Evolutionary conservation across 2,329 filamentous ascomycete species (phyloP).

Genomic region (Arthroderma sp.): DNA sequence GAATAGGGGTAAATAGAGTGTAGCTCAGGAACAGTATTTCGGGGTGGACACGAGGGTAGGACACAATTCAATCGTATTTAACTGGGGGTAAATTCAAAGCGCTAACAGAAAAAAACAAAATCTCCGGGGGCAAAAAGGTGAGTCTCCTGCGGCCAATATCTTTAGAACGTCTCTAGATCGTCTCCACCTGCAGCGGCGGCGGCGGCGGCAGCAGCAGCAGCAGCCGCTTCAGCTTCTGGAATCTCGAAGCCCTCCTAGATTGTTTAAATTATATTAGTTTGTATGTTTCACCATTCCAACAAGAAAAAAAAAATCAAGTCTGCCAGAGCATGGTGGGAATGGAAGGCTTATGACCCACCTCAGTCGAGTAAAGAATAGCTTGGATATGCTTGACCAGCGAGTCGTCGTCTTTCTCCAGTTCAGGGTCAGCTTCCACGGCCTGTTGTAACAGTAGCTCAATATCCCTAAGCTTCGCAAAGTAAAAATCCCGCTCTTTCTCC

Average conservation of each 20-base stretch:
- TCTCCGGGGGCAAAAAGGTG: too few relatives aligned
- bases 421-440: constrained; percentile 80
- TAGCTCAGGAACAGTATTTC: too few relatives aligned
- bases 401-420: constrained; percentile 87
- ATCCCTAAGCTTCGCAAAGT: constrained; percentile 96
- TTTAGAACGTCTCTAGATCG: constrained; percentile 29
- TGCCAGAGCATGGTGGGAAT: background rate
- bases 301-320: constrained; percentile 1
- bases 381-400: constrained; percentile 92
- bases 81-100: too few relatives aligned
- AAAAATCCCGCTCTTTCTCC: constrained; percentile 95
- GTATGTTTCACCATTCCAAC: too few relatives aligned
- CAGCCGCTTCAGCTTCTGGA: constrained; percentile 51
- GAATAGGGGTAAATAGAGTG: too few relatives aligned
- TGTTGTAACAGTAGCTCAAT: constrained; percentile 92
- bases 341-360: constrained; percentile 36
- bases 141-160: background rate
- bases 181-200: constrained; percentile 27
- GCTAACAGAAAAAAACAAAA: too few relatives aligned
- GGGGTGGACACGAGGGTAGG: too few relatives aligned
- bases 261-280: too few relatives aligned
- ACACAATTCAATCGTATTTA: too few relatives aligned
- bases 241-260: constrained; percentile 58
- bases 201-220: too few relatives aligned
- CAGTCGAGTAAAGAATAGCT: constrained; percentile 90